A percentile compares a stretch with the other conserved stretches of the same genome.
phyloP scores from a whole-genome alignment of 1,284 basidiomycete species.

The Thecaphora thlaspeos region DNA sequence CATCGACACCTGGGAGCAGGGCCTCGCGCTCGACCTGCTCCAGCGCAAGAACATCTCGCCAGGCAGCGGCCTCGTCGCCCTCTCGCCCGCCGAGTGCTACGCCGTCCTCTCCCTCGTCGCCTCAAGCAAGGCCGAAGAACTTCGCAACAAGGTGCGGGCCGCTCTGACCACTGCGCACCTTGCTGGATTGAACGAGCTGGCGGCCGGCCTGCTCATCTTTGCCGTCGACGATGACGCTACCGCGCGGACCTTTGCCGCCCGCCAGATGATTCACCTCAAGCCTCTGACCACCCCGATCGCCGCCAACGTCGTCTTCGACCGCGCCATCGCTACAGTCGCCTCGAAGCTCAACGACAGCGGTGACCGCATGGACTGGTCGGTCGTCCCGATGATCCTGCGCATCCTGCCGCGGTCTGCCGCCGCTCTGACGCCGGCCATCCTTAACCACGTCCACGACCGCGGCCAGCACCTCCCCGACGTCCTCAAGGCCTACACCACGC shows the following conservation, averaged over 20 bases:
- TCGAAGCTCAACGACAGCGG: slow-evolving; percentile 8
- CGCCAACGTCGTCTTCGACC: slow-evolving; percentile 8
- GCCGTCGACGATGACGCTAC: slow-evolving; percentile 26
- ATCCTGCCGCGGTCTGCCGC: slow-evolving; percentile 15
- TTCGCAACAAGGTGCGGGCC: slow-evolving; percentile 3
- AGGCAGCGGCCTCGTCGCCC: slow-evolving; percentile 11
- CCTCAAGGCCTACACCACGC: slow-evolving; percentile 23
- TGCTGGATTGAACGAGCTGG: slow-evolving; percentile 22
- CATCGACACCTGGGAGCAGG: slow-evolving; percentile 33
- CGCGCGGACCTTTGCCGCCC: slow-evolving; percentile 22
- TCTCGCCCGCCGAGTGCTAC: slow-evolving; percentile 27
- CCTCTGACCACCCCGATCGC: slow-evolving; percentile 16
- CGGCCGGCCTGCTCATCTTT: slow-evolving; percentile 29
- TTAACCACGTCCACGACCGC: slow-evolving; percentile 31
- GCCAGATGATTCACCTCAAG: slow-evolving; percentile 26
- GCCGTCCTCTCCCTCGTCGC: slow-evolving; percentile 29
- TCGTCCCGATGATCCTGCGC: slow-evolving; percentile 27
- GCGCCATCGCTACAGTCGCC: slow-evolving; percentile 10
- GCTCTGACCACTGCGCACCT: slow-evolving; percentile 20
- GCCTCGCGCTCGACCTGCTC: slow-evolving; percentile 23
- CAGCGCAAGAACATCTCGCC: slow-evolving; percentile 8
- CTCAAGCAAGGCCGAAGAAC: slow-evolving; percentile 15
- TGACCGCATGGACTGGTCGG: slow-evolving; percentile 20
- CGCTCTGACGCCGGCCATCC: slow-evolving; percentile 14
- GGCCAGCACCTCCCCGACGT: slow-evolving; percentile 28